A percentile compares a stretch with the other conserved stretches of the same genome.
Evolutionary conservation across 179 eudicot species (phyloP).

Genomic region (Spinacia oleracea): DNA sequence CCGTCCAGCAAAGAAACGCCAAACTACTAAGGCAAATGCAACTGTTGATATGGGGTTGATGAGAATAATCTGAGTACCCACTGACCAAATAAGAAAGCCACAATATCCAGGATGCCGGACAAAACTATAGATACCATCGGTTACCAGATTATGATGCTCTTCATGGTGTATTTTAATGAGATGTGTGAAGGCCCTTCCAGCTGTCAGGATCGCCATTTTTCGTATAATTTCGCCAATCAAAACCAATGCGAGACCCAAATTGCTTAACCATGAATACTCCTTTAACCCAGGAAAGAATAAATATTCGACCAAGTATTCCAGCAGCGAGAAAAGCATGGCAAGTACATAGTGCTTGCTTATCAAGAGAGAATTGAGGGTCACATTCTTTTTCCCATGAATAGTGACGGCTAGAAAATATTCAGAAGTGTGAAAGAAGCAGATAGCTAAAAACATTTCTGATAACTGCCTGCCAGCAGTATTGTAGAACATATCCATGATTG

Average conservation of each 20-base stretch:
- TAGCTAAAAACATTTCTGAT: conserved; percentile 37
- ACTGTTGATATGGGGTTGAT: conserved; percentile 68
- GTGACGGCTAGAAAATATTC: conserved; percentile 53
- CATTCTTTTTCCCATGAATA: conserved; percentile 74
- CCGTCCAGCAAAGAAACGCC: conserved; percentile 67
- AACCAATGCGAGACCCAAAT: conserved; percentile 63
- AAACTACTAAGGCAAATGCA: conserved; percentile 69
- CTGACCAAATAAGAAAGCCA: conserved; percentile 85
- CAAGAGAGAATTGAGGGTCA: conserved; percentile 63
- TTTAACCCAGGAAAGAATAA: conserved; percentile 62
- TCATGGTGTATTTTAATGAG: conserved; percentile 64
- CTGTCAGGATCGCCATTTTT: conserved; percentile 70
- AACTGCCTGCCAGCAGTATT: conserved; percentile 33
- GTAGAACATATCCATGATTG: conserved; percentile 35
- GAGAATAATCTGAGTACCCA: conserved; percentile 89
- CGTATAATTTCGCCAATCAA: conserved; percentile 68
- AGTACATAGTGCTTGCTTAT: conserved; percentile 65
- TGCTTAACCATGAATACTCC: conserved; percentile 71
- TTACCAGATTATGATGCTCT: conserved; percentile 69
- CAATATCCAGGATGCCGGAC: conserved; percentile 81
- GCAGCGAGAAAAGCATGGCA: conserved; percentile 69
- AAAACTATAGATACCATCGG: conserved; percentile 59
- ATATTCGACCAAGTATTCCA: conserved; percentile 66
- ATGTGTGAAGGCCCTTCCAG: conserved; percentile 83
- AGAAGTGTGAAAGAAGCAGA: conserved; percentile 42